Evolutionary conservation across 1,139 yeast genomes (phyloP), one percentile per base, ranked within the genome.

Genomic region (Pichia norvegensis): DNA sequence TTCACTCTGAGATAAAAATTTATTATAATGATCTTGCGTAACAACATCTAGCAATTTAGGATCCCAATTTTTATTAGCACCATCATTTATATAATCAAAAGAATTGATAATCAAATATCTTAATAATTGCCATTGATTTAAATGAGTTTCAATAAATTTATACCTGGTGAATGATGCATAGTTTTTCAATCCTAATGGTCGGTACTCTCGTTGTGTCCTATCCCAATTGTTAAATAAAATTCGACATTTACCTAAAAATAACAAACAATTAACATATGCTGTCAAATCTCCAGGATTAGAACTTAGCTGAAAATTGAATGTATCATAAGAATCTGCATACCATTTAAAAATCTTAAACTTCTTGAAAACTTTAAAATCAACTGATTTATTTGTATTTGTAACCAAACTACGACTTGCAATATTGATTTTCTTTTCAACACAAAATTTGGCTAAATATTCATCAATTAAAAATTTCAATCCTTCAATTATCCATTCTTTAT

Each of bases 121-220:
- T 33, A 58, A 40, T 16, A 65, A 36, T 45, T 68, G 71, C 61
- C 64, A 60, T 42, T 62, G 64, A 45, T 68, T 68, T 35, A 66
- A 42, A 36, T 67, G 52, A 10, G 53, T 51, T 46, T 67, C 71
- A 17, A 64, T 49, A 42, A 52, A 56, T 11, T 50, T 49, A n/a
- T 60, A 52, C 1, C 53, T 46, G 7, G 58, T 55, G 29, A 66
- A 56, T 2, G 59, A 54, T 7, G 61, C 58, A 43, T 48, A 59
- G 0, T 61, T 58, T 3, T 47, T 38, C 8, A 66, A 47, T 0
- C 72, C 72, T 4, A 63, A 44, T 5, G 59, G 58, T 17, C 42
- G 45, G 33, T 52, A 44, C 14, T 36, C 35, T 10, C 31, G 27
- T 21, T 43, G 36, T 5, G 9, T 25, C 4, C 25, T 41, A 4